Evolutionary conservation across 1,139 yeast species (phyloP).

Genomic region (Yamadazyma triangularis): DNA sequence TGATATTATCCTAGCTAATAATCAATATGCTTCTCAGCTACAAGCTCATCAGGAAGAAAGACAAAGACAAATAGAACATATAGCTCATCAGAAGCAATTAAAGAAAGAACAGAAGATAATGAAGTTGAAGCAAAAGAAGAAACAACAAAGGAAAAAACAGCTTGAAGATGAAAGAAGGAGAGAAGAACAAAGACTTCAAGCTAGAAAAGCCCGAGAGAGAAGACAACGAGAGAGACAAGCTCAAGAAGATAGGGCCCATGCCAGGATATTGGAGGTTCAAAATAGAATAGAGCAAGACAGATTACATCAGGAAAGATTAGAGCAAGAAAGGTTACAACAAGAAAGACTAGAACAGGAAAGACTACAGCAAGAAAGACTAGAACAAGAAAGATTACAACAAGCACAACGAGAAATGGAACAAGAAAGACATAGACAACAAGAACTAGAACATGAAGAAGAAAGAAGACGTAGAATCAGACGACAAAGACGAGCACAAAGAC

Average conservation of each 20-base stretch:
- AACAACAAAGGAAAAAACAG: conserved; percentile 1
- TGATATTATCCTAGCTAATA: neutral
- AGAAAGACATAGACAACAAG: conserved; percentile 1
- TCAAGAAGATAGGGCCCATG: too few relatives aligned
- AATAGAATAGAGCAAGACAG: conserved; percentile 3
- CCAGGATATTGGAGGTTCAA: conserved; percentile 1
- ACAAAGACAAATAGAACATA: neutral
- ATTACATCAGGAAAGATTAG: conserved; percentile 2
- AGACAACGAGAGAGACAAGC: conserved; percentile 3
- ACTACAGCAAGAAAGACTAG: conserved; percentile 2
- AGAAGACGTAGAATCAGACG: conserved; percentile 1
- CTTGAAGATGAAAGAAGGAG: conserved; percentile 2
- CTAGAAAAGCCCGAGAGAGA: conserved; percentile 1
- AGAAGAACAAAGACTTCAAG: conserved; percentile 1
- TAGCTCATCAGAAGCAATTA: neutral
- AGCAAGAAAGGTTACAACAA: conserved; percentile 4
- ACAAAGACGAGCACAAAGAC: conserved; percentile 2
- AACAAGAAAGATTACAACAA: conserved; percentile 2
- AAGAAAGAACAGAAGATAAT: conserved; percentile 1
- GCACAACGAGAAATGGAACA: too few relatives aligned
- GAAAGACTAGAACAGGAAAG: conserved; percentile 3
- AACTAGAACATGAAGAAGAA: conserved; percentile 1
- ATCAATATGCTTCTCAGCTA: neutral
- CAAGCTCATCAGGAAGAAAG: neutral
- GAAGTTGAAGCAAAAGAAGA: conserved; percentile 2